A percentile compares a stretch with the other conserved stretches of the same genome.
Conservation (phyloP, 345 rosid genomes). For the Psidium friedrichsthalianum region DNA sequence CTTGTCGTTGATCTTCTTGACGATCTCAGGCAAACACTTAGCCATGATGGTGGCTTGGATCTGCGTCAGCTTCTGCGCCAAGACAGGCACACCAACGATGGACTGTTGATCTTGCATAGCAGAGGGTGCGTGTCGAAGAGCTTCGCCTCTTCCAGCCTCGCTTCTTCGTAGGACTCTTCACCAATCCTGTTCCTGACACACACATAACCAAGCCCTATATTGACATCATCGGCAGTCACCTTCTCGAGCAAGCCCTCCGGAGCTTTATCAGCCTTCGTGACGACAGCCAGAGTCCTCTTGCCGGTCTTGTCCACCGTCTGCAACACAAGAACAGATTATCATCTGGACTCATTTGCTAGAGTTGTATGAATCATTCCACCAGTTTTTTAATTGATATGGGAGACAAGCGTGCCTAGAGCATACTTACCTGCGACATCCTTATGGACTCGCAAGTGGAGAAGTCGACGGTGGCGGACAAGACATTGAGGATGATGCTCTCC, state of each 20-base stretch:
- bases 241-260: conserved; percentile 45
- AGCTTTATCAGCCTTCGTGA: conserved; percentile 37
- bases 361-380: neutral
- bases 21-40: conserved; percentile 17
- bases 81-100: conserved; percentile 22
- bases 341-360: neutral
- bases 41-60: conserved; percentile 22
- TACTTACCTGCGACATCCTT: conserved; percentile 20
- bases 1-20: conserved; percentile 21
- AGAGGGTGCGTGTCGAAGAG: conserved; percentile 10
- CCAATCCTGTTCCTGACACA: conserved; percentile 32
- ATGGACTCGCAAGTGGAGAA: conserved; percentile 49
- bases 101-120: conserved; percentile 18
- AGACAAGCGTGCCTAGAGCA: neutral
- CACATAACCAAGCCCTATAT: conserved; percentile 36
- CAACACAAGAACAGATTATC: neutral
- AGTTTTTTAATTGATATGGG: neutral
- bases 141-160: conserved; percentile 10
- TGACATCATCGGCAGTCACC: conserved; percentile 36
- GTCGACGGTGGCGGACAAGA: conserved; percentile 30
- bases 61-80: conserved; percentile 21
- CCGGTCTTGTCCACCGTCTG: conserved; percentile 30
- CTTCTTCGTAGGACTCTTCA: conserved; percentile 24
- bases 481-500: conserved; percentile 38
- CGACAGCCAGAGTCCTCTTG: conserved; percentile 38